A percentile compares a stretch with the other conserved stretches of the same genome.
Evolutionary conservation across 768 basidiomycete species (phyloP).

Genomic region (Leccinum subtestaceum): DNA sequence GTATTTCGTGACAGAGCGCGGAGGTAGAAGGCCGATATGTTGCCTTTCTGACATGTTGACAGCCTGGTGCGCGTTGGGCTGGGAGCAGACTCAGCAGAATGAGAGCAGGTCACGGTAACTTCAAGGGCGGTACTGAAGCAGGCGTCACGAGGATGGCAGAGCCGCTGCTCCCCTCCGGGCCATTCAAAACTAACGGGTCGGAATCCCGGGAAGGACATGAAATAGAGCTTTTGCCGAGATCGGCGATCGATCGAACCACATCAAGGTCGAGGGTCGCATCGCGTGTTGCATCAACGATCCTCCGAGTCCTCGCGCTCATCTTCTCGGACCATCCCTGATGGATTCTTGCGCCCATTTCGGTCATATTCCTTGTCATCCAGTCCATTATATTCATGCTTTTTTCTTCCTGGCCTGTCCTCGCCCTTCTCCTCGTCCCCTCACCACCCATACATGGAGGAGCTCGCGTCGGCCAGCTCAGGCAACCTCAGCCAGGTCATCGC

Average conservation of each 20-base stretch:
- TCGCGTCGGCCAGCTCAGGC: not conserved
- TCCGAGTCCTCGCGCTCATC: not conserved
- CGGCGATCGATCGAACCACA: not conserved
- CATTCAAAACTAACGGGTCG: too few species aligned
- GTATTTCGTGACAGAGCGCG: not conserved
- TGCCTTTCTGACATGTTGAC: not conserved
- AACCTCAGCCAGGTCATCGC: not conserved
- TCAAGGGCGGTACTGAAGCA: not conserved
- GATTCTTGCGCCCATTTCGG: not conserved
- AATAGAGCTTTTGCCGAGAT: not conserved
- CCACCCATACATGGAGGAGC: constrained; percentile 3
- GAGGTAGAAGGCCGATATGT: not conserved
- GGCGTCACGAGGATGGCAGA: not conserved
- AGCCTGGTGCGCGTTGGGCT: not conserved
- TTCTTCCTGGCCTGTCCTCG: not conserved
- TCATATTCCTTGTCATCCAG: not conserved
- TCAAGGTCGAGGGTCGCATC: not conserved
- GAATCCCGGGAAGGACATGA: not conserved
- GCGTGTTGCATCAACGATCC: not conserved
- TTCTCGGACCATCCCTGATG: not conserved
- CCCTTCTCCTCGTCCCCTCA: not conserved
- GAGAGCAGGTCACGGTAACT: not conserved
- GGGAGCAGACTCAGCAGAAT: not conserved
- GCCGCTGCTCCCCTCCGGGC: too few species aligned
- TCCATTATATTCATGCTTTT: not conserved